Percentiles rank a stretch among this genome's conserved stretches.
phyloP scores from a whole-genome alignment of 768 basidiomycete genomes.

The Cyclocybe aegerita region DNA sequence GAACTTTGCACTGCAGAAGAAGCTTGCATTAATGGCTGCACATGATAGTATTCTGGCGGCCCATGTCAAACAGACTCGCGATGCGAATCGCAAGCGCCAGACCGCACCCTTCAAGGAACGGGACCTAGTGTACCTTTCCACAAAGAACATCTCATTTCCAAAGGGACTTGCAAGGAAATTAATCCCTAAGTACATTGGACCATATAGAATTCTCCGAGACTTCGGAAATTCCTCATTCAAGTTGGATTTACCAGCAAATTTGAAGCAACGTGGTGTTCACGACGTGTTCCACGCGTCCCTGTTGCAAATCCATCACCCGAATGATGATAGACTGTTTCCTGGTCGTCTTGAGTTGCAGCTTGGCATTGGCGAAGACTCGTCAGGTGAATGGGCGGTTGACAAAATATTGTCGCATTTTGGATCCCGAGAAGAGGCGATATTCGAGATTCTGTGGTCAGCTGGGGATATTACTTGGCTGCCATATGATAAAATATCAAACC shows the following conservation, averaged over 20 bases:
- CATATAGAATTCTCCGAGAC: constrained; percentile 11
- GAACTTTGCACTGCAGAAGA: constrained; percentile 12
- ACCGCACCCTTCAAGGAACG: constrained; percentile 4
- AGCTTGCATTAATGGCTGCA: constrained; percentile 23
- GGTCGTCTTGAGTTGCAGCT: constrained; percentile 20
- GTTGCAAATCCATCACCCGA: constrained; percentile 24
- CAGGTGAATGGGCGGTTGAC: constrained; percentile 24
- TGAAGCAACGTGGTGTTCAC: constrained; percentile 20
- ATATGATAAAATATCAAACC: constrained; percentile 18
- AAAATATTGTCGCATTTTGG: constrained; percentile 17
- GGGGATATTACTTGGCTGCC: constrained; percentile 18
- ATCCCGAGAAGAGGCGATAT: neutral
- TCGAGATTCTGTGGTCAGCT: constrained; percentile 11
- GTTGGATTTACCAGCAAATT: constrained; percentile 5
- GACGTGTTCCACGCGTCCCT: constrained; percentile 29
- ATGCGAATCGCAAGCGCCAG: constrained; percentile 22
- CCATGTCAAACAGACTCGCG: constrained; percentile 24
- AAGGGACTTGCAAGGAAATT: constrained; percentile 17
- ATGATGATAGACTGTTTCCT: constrained; percentile 34
- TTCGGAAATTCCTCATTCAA: constrained; percentile 8
- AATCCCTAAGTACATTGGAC: constrained; percentile 17
- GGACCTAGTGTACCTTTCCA: constrained; percentile 14
- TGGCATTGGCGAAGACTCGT: neutral
- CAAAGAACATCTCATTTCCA: constrained; percentile 13
- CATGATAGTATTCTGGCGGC: constrained; percentile 30